A percentile compares a stretch with the other conserved stretches of the same genome.
phyloP scores from a whole-genome alignment of 371 early-diverging fungal genomes.

The Smittium mucronatum region DNA sequence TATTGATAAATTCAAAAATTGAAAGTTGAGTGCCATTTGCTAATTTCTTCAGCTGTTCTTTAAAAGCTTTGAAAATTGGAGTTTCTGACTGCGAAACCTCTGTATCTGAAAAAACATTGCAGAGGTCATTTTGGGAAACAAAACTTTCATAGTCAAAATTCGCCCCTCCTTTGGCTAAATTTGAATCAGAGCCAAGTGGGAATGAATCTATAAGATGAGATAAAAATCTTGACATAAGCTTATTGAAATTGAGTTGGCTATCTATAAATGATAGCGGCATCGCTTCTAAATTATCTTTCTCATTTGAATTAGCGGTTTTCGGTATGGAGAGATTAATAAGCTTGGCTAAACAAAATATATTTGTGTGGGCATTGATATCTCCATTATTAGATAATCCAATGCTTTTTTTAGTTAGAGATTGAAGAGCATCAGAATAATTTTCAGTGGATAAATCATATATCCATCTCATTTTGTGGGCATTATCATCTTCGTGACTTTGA shows the following conservation, averaged over 20 bases:
- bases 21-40: neutral
- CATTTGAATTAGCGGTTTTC: neutral
- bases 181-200: neutral
- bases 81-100: neutral
- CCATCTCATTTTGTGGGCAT: neutral
- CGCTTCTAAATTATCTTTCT: neutral
- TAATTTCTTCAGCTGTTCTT: neutral
- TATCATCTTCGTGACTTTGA: neutral
- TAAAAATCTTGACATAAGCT: neutral
- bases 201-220: neutral
- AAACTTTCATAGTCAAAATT: neutral
- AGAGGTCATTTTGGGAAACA: neutral
- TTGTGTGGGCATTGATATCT: neutral
- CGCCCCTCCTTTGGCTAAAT: neutral
- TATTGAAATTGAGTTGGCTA: neutral
- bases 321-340: neutral
- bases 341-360: neutral
- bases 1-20: neutral
- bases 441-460: neutral
- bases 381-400: neutral
- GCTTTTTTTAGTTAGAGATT: neutral
- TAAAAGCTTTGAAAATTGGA: neutral
- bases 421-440: neutral
- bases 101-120: neutral
- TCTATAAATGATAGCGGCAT: neutral